These are phyloP conservation scores for Madurella mycetomatis DNA, from an alignment of 2,329 filamentous ascomycete species.

Conservation along the genomic window DNA sequence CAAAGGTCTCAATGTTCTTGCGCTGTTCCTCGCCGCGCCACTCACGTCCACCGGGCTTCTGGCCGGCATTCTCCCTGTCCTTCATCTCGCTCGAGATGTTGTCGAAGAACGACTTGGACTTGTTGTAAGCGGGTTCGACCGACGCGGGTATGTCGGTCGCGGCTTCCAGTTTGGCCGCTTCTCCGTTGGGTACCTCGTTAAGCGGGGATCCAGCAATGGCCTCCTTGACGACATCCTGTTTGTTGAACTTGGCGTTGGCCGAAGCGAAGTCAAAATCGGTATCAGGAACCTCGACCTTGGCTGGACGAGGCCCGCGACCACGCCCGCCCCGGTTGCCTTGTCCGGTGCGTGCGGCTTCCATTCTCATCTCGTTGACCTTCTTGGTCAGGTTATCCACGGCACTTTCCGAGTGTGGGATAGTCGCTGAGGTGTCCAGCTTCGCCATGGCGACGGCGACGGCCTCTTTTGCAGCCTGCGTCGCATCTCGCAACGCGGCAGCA, in stretches of 20 bases:
- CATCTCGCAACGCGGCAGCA: conserved; percentile 53
- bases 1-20: conserved; percentile 96
- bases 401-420: conserved; percentile 36
- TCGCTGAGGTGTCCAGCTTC: conserved; percentile 49
- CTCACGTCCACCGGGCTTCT: conserved; percentile 72
- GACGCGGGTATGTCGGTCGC: conserved; percentile 38
- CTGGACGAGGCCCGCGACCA: conserved; percentile 44
- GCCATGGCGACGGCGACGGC: conserved; percentile 81
- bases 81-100: conserved; percentile 94
- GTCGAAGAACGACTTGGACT: conserved; percentile 88
- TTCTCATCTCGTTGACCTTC: conserved; percentile 73
- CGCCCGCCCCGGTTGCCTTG: conserved; percentile 44
- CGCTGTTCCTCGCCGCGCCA: conserved; percentile 91
- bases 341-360: conserved; percentile 52
- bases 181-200: conserved; percentile 45
- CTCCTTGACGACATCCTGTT: conserved; percentile 83
- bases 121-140: conserved; percentile 69
- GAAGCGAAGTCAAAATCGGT: conserved; percentile 90
- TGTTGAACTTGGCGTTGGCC: conserved; percentile 83
- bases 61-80: conserved; percentile 69
- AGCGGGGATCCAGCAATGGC: conserved; percentile 74
- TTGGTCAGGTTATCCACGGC: conserved; percentile 67
- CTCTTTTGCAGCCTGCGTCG: conserved; percentile 69
- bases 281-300: conserved; percentile 82
- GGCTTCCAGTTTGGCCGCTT: conserved; percentile 16